Base-by-base conservation (phyloP, 2,329 filamentous ascomycete species). In the Penicillium sp. region DNA sequence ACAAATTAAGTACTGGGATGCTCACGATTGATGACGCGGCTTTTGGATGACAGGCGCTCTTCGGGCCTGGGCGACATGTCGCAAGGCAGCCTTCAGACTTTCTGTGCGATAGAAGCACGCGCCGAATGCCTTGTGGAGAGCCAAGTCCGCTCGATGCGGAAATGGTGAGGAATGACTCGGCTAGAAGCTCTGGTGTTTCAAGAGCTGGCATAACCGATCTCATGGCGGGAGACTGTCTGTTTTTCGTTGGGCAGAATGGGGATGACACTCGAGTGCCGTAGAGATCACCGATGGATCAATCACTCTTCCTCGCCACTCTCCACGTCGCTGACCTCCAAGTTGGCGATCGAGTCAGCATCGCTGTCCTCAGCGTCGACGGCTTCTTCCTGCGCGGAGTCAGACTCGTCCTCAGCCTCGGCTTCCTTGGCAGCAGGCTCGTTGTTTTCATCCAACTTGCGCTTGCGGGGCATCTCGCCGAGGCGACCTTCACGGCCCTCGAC, bases 381-480 rank as follows among this genome's bases (percentile, higher is more conserved):
- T 13, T 75, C 73, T 9, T 74, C 69, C 9, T 69, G 64, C 19
- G 67, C 67, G 27, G 68, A 65, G n/a, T 67, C 66, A 6, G 71
- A 67, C 10, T 75, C 72, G 5, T 60, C 60, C 9, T 75, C 72
- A 6, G 61, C 60, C 9, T 57, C 71, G 6, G 61, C 58, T 0
- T 57, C 60, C 25, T 68, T 67, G 40, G 71, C 68, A 4, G 73
- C 69, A 35, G 72, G 68, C 49, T 76, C 72, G 9, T 66, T 71
- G 8, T 69, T 73, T 25, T 86, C 84, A 19, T 86, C 84, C 67
- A 87, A 87, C 68, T 93, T 89, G 78, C 95, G 90, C 76, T 86
- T 88, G 42, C 85, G 86, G 58, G 79, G 78, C 87, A 96, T 96
- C 76, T 97, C 91, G 19, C 93, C 93, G 0, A 96, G 80, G 65